phyloP scores from a whole-genome alignment of 1,284 basidiomycete species.

The Irpex rosettiformis region DNA sequence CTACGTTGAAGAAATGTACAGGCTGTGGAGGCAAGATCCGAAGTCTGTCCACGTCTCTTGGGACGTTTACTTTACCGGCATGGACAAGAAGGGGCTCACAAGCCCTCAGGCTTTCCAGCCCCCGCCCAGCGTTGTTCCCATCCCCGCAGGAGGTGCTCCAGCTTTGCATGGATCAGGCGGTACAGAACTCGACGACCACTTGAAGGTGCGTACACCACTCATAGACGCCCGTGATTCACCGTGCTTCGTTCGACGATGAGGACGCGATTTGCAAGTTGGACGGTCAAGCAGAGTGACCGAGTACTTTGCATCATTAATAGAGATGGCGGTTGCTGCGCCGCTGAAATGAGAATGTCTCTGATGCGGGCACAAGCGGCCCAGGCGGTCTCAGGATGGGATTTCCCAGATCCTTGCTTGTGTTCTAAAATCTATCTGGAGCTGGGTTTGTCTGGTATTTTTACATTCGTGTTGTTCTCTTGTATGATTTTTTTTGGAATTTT shows the following conservation, averaged over 20 bases:
- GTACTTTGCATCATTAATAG: neutral
- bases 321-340: neutral
- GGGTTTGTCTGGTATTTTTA: no score
- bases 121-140: slow-evolving; percentile 70
- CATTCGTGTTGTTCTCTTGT: no score
- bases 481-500: no score
- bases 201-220: slow-evolving; percentile 67
- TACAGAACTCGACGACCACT: slow-evolving; percentile 85
- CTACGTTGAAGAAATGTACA: slow-evolving; percentile 97
- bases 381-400: neutral
- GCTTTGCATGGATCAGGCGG: slow-evolving; percentile 71
- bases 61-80: slow-evolving; percentile 92
- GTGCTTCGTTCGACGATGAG: neutral
- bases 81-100: slow-evolving; percentile 81
- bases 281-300: neutral
- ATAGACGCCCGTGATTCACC: neutral
- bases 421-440: no score
- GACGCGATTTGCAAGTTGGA: neutral
- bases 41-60: slow-evolving; percentile 93
- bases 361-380: neutral
- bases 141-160: slow-evolving; percentile 80
- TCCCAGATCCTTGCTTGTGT: neutral
- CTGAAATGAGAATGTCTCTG: neutral
- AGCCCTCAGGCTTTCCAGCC: slow-evolving; percentile 85
- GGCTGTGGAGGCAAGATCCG: slow-evolving; percentile 88